Evolutionary conservation across 345 rosid species (phyloP).

Genomic region (Salix brachista): DNA sequence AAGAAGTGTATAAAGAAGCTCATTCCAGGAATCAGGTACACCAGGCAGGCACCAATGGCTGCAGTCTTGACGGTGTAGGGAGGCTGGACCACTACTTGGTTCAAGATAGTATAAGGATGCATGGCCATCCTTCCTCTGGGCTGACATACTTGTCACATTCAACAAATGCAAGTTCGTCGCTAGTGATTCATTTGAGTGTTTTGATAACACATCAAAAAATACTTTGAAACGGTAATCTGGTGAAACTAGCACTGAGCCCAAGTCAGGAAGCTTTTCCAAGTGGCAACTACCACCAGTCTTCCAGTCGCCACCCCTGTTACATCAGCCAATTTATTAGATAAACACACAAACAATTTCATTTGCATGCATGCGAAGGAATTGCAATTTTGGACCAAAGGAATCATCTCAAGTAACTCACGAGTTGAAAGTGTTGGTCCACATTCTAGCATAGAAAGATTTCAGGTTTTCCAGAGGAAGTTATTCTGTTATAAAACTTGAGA

Average conservation of each 20-base stretch:
- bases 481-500: background rate
- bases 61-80: slow-evolving; percentile 75
- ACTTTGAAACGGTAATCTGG: slow-evolving; percentile 43
- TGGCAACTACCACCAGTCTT: slow-evolving; percentile 80
- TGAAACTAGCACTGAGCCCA: slow-evolving; percentile 43
- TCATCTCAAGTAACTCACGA: background rate
- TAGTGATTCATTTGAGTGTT: slow-evolving; percentile 25
- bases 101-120: slow-evolving; percentile 68
- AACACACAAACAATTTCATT: background rate
- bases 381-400: background rate
- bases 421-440: background rate
- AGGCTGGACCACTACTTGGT: slow-evolving; percentile 47
- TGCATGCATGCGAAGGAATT: background rate
- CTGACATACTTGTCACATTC: slow-evolving; percentile 68
- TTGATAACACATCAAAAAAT: slow-evolving; percentile 40
- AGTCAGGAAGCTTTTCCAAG: slow-evolving; percentile 73
- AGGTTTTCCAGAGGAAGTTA: background rate
- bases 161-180: slow-evolving; percentile 37
- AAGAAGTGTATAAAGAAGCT: slow-evolving; percentile 59
- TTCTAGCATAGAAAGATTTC: background rate
- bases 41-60: slow-evolving; percentile 99
- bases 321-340: background rate
- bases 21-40: slow-evolving; percentile 91
- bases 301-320: slow-evolving; percentile 88
- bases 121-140: slow-evolving; percentile 80